Evolutionary conservation across 148 eudicot genomes (phyloP), one percentile per base, ranked within the genome.

Genomic region (Amaranthus palmeri): DNA sequence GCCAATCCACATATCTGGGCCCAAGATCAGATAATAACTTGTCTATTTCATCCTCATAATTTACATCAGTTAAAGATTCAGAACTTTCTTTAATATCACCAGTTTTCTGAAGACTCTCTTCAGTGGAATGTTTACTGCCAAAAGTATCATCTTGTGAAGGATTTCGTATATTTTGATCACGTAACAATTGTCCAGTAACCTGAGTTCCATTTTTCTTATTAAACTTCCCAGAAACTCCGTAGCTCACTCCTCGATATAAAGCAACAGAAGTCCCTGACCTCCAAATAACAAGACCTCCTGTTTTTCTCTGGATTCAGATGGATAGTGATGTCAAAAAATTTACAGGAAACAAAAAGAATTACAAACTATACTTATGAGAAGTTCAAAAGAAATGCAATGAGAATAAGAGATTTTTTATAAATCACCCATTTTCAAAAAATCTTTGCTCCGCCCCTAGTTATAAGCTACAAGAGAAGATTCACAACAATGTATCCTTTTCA

Each of bases 241-340:
- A 91, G 74, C 86, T 83, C 65, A 88, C 88, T 49, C 98, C 98
- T 65, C 98, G 88, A 72, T 91, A 95, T 62, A 91, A 72, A 58
- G 87, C 82, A 67, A 91, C 79, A 44, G 97, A 89, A 47, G 96
- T 91, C 51, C 98, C 98, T 65, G 98, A 95, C 84, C 98, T 95
- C 97, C 97, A 95, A 74, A 95, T 89, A 55, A 95, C 96, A 79
- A 95, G 69, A 60, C 98, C 98, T 46, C 92, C 93, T 14, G 98
- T 95, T 88, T 87, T 95, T 77, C 92, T 91, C 98, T 95, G 82
- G 68, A 82, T 65, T 47, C 67, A 84, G 74, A 50, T 69, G 61
- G 53, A 70, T 63, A 11, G 7, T 36, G 62, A 42, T 60, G 77
- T 81, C 65, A 87, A 52, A 7, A 74, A 58, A 74, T 68, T 60